phyloP scores from a whole-genome alignment of 2,329 filamentous ascomycete genomes.

The Monosporascus sp. region DNA sequence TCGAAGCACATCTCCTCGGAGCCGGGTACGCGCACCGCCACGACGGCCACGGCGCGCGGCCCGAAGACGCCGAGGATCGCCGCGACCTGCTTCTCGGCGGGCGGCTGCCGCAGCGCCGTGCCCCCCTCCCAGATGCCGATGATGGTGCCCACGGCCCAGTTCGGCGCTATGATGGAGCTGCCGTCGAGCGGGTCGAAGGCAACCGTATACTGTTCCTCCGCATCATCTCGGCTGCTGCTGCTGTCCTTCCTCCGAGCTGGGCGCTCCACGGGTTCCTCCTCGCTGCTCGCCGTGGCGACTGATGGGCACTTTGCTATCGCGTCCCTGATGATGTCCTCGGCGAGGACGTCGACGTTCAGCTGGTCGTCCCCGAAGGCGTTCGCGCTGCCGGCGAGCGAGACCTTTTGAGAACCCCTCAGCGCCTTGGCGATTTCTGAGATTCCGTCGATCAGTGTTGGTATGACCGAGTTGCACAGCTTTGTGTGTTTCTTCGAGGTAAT shows the following conservation, averaged over 20 bases:
- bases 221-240: neutral
- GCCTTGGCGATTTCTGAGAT: constrained; percentile 39
- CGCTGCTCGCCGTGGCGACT: constrained; percentile 49
- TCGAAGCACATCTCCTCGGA: constrained; percentile 42
- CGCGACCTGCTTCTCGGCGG: constrained; percentile 38
- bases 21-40: constrained; percentile 46
- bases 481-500: constrained; percentile 6
- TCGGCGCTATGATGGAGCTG: constrained; percentile 53
- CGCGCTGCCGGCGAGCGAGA: constrained; percentile 42
- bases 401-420: constrained; percentile 39
- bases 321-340: constrained; percentile 43
- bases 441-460: constrained; percentile 42
- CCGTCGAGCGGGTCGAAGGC: constrained; percentile 62
- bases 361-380: constrained; percentile 57
- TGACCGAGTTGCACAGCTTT: constrained; percentile 37
- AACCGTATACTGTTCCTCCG: constrained; percentile 46
- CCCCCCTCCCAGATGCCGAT: constrained; percentile 52
- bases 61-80: constrained; percentile 50
- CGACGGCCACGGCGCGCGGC: constrained; percentile 49
- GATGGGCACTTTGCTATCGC: constrained; percentile 38
- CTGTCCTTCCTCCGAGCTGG: constrained; percentile 12
- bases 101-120: constrained; percentile 36
- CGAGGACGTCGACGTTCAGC: constrained; percentile 51
- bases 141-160: constrained; percentile 56
- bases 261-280: constrained; percentile 54